These are phyloP conservation scores for Pythium diclinum DNA, from an alignment of 352 stramenopile species.

Conservation along the genomic window DNA sequence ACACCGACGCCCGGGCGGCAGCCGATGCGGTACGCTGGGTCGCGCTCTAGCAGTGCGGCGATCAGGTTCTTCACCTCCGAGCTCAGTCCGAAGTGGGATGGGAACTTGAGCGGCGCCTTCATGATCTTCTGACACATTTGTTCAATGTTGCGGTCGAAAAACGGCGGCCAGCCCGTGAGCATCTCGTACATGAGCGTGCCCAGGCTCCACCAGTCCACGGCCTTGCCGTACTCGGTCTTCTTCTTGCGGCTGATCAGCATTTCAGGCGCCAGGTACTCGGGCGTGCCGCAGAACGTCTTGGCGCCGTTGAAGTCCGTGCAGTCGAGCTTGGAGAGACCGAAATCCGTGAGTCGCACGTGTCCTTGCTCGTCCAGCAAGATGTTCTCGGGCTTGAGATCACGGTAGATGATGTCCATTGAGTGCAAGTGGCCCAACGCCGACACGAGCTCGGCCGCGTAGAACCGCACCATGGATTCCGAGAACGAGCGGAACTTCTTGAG, in stretches of 20 bases:
- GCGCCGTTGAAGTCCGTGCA: conserved; percentile 75
- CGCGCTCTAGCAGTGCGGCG: conserved; percentile 65
- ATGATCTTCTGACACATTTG: conserved; percentile 92
- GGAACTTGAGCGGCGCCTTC: conserved; percentile 86
- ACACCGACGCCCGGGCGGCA: conserved; percentile 66
- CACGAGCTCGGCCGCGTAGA: conserved; percentile 94
- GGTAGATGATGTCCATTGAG: conserved; percentile 90
- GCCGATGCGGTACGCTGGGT: conserved; percentile 63
- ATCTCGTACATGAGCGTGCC: conserved; percentile 95
- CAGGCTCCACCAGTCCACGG: conserved; percentile 93
- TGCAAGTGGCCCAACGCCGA: conserved; percentile 87
- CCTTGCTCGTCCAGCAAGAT: conserved; percentile 91
- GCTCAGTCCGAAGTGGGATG: conserved; percentile 74
- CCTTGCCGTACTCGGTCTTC: conserved; percentile 89
- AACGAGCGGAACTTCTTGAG: conserved; percentile 90
- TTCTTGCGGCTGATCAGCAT: conserved; percentile 89
- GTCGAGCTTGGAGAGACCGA: conserved; percentile 91
- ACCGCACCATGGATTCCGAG: conserved; percentile 86
- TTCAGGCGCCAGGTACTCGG: conserved; percentile 86
- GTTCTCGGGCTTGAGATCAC: conserved; percentile 93
- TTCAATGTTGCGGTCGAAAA: conserved; percentile 91
- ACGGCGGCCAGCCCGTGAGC: conserved; percentile 92
- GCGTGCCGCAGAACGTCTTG: conserved; percentile 87
- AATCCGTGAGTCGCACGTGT: conserved; percentile 92
- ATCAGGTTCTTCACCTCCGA: conserved; percentile 79